Evolutionary conservation across 257 asterid species (phyloP), one percentile per base, ranked within the genome.

Genomic region (Solanum etuberosum): DNA sequence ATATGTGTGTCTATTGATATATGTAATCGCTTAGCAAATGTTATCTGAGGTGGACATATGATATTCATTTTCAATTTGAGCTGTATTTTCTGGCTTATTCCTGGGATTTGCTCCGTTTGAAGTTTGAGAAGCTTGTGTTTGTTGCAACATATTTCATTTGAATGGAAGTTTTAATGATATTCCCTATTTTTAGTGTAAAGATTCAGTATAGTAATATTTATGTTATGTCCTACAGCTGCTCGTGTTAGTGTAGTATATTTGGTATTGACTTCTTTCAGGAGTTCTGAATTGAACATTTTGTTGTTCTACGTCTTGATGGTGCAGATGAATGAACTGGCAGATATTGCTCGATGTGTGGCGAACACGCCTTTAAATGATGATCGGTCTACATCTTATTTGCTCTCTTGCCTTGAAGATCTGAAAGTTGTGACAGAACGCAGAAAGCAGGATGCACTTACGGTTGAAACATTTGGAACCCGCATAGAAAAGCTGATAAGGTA

Each of bases 391-490:
- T 92, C 91, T 88, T 95, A 97, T 93, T 91, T 97, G 89, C 95
- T 97, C 86, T 90, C 98, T 86, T 97, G 97, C 92, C 99, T 97
- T 89, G 99, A 97, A 88, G 99, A 97, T 91, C 92, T 97, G 95
- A 96, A 94, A 91, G 94, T 92, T 86, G 98, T 96, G 85, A 89
- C 88, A 70, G 98, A 94, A 11, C 98, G 98, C 86, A 90, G 98
- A 90, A 97, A 95, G 93, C 92, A 94, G 87, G 98, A 97, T 80
- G 95, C 99, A 13, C 93, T 96, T 65, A 96, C 99, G 10, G 99
- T 97, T 83, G 99, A 96, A 86, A 97, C 99, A 72, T 97, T 97
- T 94, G 99, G 99, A 90, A 93, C 99, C 74, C 99, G 98, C 87
- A 95, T 97, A 89, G 99, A 97, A 93, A 96, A 97, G 90, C 90